phyloP scores from a whole-genome alignment of 495 filamentous ascomycete species.

The Penicillium manginii region DNA sequence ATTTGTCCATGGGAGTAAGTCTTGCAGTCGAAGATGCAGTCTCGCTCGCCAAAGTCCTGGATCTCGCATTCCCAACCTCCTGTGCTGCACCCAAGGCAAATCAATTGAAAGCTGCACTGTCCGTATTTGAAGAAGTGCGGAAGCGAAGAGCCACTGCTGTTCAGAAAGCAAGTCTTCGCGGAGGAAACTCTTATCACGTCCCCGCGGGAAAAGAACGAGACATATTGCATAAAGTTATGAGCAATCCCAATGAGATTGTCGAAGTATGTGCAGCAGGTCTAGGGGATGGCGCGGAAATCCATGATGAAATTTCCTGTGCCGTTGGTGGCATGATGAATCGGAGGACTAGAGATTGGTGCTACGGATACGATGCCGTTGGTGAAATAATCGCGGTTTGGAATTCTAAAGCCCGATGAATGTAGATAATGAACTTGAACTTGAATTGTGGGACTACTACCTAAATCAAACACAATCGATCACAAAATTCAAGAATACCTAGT shows the following conservation, averaged over 20 bases:
- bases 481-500: too few relatives aligned
- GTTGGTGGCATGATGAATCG: constrained; percentile 6
- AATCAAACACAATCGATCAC: too few relatives aligned
- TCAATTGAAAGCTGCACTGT: not conserved
- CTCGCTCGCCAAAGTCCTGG: constrained; percentile 2
- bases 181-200: constrained; percentile 6
- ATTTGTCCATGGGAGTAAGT: constrained; percentile 12
- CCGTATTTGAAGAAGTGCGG: constrained; percentile 6
- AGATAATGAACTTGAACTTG: too few relatives aligned
- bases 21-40: constrained; percentile 7
- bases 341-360: constrained; percentile 11
- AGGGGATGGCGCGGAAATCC: not conserved
- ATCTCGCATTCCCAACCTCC: not conserved
- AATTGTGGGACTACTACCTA: too few relatives aligned
- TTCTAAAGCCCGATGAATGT: not conserved
- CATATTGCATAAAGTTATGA: constrained; percentile 1
- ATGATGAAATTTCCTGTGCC: not conserved
- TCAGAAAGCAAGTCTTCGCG: constrained; percentile 6
- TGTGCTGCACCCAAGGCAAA: not conserved
- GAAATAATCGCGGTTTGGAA: not conserved
- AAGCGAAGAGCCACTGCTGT: constrained; percentile 1
- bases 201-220: constrained; percentile 4
- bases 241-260: not conserved
- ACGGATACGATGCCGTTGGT: constrained; percentile 8
- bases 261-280: not conserved